Conservation (phyloP, 495 filamentous ascomycete species). For the Talaromyces nanjingensis region DNA sequence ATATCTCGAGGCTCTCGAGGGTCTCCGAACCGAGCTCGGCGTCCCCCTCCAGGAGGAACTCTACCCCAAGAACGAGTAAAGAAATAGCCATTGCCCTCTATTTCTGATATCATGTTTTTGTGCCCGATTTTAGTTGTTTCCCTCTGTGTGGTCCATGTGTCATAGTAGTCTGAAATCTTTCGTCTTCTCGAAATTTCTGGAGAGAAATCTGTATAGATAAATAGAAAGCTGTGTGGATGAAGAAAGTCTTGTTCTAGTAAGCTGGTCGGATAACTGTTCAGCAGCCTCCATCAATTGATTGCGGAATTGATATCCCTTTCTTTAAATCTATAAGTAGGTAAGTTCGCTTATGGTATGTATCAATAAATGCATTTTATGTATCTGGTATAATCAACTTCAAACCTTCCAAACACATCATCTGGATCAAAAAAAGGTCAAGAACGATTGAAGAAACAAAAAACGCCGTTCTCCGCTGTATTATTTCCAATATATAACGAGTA, state of each 20-base stretch:
- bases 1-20: conserved; percentile 90
- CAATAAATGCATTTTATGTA: background rate
- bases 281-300: background rate
- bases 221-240: conserved; percentile 10
- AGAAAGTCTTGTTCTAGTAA: background rate
- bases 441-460: background rate
- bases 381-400: background rate
- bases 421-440: background rate
- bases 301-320: no score
- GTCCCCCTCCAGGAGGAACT: conserved; percentile 88
- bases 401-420: background rate
- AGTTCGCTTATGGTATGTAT: background rate
- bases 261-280: background rate
- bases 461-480: conserved; percentile 2
- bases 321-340: no score
- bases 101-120: background rate
- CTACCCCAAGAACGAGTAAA: conserved; percentile 71
- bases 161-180: conserved; percentile 6
- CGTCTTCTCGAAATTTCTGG: background rate
- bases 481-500: background rate
- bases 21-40: conserved; percentile 87
- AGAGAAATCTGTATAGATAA: conserved; percentile 12
- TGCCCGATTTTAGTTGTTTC: background rate
- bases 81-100: background rate
- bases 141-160: background rate